Evolutionary conservation across 208 protist genomes (phyloP).

Genomic region (Entamoeba moshkovskii): DNA sequence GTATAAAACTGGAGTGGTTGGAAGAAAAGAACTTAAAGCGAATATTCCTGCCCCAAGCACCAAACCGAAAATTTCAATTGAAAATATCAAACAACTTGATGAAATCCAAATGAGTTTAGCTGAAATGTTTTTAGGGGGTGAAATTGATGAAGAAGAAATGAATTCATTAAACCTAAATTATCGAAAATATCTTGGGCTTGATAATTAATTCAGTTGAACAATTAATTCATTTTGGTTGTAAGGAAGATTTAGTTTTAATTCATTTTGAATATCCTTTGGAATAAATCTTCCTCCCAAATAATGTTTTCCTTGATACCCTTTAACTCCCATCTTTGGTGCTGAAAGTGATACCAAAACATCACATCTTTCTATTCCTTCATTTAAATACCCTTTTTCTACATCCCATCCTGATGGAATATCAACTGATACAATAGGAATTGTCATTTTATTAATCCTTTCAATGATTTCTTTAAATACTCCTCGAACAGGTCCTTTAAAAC

Average conservation of each 20-base stretch:
- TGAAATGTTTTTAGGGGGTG: background rate
- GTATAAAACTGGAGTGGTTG: background rate
- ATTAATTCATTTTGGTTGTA: background rate
- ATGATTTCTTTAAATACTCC: background rate
- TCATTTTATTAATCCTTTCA: background rate
- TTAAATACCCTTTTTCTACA: background rate
- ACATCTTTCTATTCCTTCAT: background rate
- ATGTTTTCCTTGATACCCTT: background rate
- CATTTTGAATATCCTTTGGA: background rate
- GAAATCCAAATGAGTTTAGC: background rate
- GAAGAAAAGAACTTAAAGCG: background rate
- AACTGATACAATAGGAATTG: background rate
- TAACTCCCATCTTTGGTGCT: background rate
- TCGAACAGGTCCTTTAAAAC: background rate
- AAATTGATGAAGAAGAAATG: background rate
- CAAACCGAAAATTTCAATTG: background rate
- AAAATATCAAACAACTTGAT: background rate
- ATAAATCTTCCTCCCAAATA: background rate
- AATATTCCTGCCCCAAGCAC: background rate
- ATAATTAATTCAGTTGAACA: too few species aligned
- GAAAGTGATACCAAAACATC: background rate
- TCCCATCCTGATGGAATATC: background rate
- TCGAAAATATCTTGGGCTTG: too few species aligned
- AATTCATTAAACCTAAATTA: background rate
- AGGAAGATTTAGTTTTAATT: background rate